Evolutionary conservation across 345 rosid species (phyloP).

Genomic region (Pistacia integerrima): DNA sequence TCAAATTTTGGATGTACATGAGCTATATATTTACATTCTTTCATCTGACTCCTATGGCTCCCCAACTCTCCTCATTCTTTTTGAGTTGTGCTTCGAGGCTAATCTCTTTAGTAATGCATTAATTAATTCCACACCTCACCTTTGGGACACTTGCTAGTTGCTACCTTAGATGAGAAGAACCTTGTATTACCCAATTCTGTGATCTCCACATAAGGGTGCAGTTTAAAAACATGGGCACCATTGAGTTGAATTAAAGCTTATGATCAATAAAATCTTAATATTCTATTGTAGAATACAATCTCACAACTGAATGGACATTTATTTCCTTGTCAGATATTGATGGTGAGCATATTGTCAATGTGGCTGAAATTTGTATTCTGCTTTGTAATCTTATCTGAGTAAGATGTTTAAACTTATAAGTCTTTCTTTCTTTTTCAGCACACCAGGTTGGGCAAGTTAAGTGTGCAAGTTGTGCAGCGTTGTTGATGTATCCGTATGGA

Average conservation of each 20-base stretch:
- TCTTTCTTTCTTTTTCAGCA: conserved; percentile 46
- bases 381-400: not conserved
- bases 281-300: not conserved
- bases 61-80: not conserved
- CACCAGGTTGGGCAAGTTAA: conserved; percentile 74
- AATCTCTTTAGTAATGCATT: not conserved
- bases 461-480: conserved; percentile 56
- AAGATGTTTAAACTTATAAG: not conserved
- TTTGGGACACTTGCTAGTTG: not conserved
- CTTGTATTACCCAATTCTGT: not conserved
- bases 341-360: not conserved
- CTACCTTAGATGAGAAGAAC: not conserved
- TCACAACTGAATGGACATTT: not conserved
- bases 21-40: not conserved
- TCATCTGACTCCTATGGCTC: not conserved
- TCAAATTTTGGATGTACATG: not conserved
- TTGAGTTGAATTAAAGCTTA: not conserved
- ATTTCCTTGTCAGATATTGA: not conserved
- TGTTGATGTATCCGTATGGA: conserved; percentile 84
- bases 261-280: not conserved
- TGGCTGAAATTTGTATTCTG: not conserved
- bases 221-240: not conserved
- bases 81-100: not conserved
- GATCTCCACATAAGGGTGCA: not conserved
- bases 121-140: not conserved